Conservation (phyloP, 1,139 yeast genomes). For the Yamadazyma jaroonii region DNA sequence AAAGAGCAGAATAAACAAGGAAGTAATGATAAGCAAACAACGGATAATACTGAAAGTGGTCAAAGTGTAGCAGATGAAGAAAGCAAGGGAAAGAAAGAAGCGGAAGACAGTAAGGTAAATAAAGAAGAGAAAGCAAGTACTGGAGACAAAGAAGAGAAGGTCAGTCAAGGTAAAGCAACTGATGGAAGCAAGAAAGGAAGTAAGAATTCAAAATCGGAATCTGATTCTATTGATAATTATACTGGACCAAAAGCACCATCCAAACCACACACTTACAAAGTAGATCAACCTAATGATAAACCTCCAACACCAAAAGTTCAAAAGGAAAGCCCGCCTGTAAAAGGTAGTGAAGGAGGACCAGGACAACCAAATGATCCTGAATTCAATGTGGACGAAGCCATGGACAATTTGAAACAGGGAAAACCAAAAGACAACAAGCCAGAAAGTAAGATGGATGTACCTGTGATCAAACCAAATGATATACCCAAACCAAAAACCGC, state of each 20-base stretch:
- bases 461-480: slow-evolving; percentile 5
- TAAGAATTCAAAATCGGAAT: neutral
- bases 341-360: neutral
- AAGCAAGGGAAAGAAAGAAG: slow-evolving; percentile 1
- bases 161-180: neutral
- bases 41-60: neutral
- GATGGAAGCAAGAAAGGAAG: neutral
- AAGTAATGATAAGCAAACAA: neutral
- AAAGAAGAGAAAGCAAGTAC: neutral
- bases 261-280: slow-evolving; percentile 2
- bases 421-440: neutral
- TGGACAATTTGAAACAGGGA: neutral
- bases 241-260: slow-evolving; percentile 1
- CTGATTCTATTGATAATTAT: neutral
- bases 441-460: neutral
- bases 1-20: slow-evolving; percentile 1
- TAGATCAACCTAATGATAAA: neutral
- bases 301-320: neutral
- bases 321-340: neutral
- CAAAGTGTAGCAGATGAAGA: neutral
- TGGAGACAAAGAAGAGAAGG: neutral
- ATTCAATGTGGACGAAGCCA: neutral
- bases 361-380: neutral
- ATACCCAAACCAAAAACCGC: slow-evolving; percentile 4
- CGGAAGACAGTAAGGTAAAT: neutral